A percentile compares a stretch with the other conserved stretches of the same genome.
These are phyloP conservation scores for Alternaria arbusti DNA, from an alignment of 2,329 filamentous ascomycete species.

Conservation along the genomic window DNA sequence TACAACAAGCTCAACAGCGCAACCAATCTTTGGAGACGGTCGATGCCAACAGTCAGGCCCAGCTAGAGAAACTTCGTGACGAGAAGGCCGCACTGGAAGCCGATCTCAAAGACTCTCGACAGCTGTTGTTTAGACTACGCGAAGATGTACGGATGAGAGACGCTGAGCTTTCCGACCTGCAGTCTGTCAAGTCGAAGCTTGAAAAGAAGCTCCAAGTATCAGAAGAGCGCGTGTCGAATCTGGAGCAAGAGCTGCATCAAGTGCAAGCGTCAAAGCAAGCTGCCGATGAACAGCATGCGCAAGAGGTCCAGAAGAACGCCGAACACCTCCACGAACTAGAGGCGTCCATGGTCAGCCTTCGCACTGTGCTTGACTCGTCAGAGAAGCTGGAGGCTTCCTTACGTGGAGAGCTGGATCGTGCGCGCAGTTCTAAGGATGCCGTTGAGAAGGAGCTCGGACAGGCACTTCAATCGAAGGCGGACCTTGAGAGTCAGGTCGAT, in stretches of 20 bases:
- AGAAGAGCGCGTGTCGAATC: constrained; percentile 20
- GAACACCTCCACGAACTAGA: constrained; percentile 34
- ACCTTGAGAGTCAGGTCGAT: constrained; percentile 17
- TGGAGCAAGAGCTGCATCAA: constrained; percentile 28
- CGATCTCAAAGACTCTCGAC: constrained; percentile 25
- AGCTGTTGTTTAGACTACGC: constrained; percentile 25
- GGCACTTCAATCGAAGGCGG: constrained; percentile 7
- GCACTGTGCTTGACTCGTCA: constrained; percentile 20
- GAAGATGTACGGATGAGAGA: constrained; percentile 28
- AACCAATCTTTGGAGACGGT: constrained; percentile 26
- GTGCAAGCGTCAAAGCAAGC: constrained; percentile 20
- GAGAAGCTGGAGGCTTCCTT: constrained; percentile 21
- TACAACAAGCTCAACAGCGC: constrained; percentile 29
- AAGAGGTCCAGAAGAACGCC: constrained; percentile 19
- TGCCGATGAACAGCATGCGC: constrained; percentile 16
- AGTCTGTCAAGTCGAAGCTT: constrained; percentile 25
- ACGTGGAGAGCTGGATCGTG: constrained; percentile 19
- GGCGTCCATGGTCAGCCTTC: constrained; percentile 24
- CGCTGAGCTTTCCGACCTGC: constrained; percentile 30
- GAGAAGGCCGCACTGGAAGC: constrained; percentile 28
- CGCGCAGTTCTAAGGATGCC: constrained; percentile 15
- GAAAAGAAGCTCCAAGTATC: constrained; percentile 29
- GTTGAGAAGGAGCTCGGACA: constrained; percentile 18
- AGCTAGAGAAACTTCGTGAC: constrained; percentile 26
- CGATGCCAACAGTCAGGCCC: constrained; percentile 21